Evolutionary conservation across 306 rosid species (phyloP).

Genomic region (Dicorynia guianensis): DNA sequence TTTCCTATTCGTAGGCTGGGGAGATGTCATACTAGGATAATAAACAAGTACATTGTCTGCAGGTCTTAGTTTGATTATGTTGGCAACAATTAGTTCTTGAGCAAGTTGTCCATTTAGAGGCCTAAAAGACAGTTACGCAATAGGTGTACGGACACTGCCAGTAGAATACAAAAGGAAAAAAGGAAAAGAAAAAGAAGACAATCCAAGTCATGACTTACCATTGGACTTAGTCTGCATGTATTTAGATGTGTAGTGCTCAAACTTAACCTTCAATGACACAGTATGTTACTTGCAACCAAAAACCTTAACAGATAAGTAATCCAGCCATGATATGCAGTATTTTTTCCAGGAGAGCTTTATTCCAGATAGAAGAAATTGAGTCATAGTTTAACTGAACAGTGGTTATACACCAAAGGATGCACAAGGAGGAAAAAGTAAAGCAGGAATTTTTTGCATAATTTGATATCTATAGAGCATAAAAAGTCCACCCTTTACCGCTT

Average conservation of each 20-base stretch:
- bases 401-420: neutral
- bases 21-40: conserved; percentile 13
- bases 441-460: neutral
- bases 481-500: conserved; percentile 1
- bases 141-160: neutral
- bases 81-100: neutral
- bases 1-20: conserved; percentile 5
- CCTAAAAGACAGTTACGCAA: neutral
- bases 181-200: neutral
- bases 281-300: conserved; percentile 9
- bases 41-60: neutral
- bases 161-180: no score
- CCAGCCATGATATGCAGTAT: conserved; percentile 7
- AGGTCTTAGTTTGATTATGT: conserved; percentile 2
- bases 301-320: conserved; percentile 9
- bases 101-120: neutral
- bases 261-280: neutral
- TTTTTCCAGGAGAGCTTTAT: neutral
- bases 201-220: neutral
- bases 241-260: conserved; percentile 4
- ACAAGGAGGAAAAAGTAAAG: neutral
- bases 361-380: neutral
- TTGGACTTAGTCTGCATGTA: conserved; percentile 14
- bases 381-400: neutral
- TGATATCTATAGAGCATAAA: neutral